phyloP scores from a whole-genome alignment of 345 rosid species.

The Erysimum cheiranthoides region DNA sequence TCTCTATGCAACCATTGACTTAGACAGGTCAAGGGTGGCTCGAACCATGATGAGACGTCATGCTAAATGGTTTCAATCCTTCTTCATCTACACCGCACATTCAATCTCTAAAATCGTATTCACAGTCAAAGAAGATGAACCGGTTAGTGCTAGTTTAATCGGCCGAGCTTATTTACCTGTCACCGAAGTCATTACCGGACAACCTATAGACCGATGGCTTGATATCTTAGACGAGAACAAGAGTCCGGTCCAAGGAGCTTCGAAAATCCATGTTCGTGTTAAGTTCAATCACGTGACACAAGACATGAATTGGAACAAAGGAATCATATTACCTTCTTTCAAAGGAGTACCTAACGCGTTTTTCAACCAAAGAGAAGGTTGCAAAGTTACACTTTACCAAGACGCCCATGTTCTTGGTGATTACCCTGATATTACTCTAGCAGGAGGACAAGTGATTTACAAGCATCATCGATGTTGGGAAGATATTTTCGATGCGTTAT shows the following conservation, averaged over 20 bases:
- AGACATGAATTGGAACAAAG: conserved; percentile 65
- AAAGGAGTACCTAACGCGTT: conserved; percentile 62
- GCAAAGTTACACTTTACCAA: conserved; percentile 77
- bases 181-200: conserved; percentile 53
- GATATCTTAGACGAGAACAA: conserved; percentile 51
- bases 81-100: conserved; percentile 73
- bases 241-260: conserved; percentile 51
- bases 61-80: conserved; percentile 60
- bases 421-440: conserved; percentile 41
- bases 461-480: conserved; percentile 76
- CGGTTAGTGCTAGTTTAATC: conserved; percentile 61
- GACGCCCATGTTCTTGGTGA: conserved; percentile 66
- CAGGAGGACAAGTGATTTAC: conserved; percentile 37
- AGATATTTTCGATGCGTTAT: conserved; percentile 72
- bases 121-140: conserved; percentile 63
- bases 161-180: conserved; percentile 80
- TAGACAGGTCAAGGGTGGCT: conserved; percentile 74
- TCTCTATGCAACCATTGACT: conserved; percentile 72
- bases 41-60: conserved; percentile 57
- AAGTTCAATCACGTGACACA: conserved; percentile 46
- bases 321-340: conserved; percentile 46
- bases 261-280: conserved; percentile 57
- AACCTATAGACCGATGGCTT: conserved; percentile 48
- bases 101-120: conserved; percentile 57
- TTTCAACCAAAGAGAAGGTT: conserved; percentile 66